Percentiles rank a stretch among this genome's conserved stretches.
These are phyloP conservation scores for Boletus edulis DNA, from an alignment of 768 basidiomycete genomes.

Conservation along the genomic window DNA sequence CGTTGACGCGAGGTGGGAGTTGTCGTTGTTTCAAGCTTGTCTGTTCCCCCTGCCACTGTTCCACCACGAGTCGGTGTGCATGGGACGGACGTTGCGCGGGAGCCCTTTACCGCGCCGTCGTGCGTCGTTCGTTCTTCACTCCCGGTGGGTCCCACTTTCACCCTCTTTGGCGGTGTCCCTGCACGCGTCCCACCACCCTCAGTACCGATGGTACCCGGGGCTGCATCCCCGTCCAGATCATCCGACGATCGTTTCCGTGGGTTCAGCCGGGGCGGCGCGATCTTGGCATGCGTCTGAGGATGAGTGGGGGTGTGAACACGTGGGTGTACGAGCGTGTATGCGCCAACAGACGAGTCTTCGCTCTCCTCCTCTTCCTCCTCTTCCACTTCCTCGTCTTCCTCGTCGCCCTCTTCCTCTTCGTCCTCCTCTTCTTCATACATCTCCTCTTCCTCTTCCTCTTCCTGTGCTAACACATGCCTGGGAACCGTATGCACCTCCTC, in stretches of 20 bases:
- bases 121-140: conserved; percentile 9
- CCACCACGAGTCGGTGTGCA: background rate
- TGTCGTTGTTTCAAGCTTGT: conserved; percentile 1
- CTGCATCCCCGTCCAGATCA: conserved; percentile 33
- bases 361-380: conserved; percentile 36
- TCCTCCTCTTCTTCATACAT: conserved; percentile 15
- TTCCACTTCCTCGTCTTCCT: conserved; percentile 27
- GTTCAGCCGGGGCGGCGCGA: conserved; percentile 10
- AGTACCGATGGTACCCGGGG: background rate
- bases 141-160: conserved; percentile 18
- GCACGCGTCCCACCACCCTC: conserved; percentile 7
- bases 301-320: conserved; percentile 2
- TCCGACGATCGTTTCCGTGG: conserved; percentile 38
- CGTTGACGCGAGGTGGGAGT: conserved; percentile 28
- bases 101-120: background rate
- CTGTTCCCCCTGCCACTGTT: background rate
- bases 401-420: conserved; percentile 23
- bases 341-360: conserved; percentile 19
- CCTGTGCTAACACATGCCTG: conserved; percentile 22
- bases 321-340: conserved; percentile 3
- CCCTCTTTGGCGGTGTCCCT: conserved; percentile 43
- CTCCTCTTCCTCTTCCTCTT: conserved; percentile 34
- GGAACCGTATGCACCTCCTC: conserved; percentile 23
- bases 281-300: conserved; percentile 7
- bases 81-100: background rate